Evolutionary conservation across 352 stramenopile genomes (phyloP).

Genomic region (Sclerospora graminicola): DNA sequence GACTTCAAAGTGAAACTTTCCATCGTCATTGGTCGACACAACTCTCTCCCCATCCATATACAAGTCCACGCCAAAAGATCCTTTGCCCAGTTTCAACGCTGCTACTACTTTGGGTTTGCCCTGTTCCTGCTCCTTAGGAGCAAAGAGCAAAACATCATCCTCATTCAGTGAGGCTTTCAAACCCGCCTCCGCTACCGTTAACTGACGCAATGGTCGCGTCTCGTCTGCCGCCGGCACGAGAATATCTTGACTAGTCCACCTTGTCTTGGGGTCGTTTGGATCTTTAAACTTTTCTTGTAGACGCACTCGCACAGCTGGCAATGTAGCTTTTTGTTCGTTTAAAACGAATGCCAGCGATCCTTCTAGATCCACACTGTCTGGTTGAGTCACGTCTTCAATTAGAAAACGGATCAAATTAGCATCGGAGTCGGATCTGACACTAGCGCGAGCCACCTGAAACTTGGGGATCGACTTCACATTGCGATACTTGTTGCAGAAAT

Average conservation of each 20-base stretch:
- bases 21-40: constrained; percentile 50
- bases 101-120: constrained; percentile 24
- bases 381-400: constrained; percentile 20
- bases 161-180: constrained; percentile 17
- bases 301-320: constrained; percentile 52
- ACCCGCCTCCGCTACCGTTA: constrained; percentile 25
- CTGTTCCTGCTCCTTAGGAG: constrained; percentile 4
- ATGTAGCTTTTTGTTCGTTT: constrained; percentile 11
- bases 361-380: constrained; percentile 18
- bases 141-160: constrained; percentile 29
- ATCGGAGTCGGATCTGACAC: constrained; percentile 16
- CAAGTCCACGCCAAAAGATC: constrained; percentile 53
- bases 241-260: constrained; percentile 48
- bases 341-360: constrained; percentile 50
- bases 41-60: constrained; percentile 54
- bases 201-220: constrained; percentile 23
- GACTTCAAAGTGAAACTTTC: constrained; percentile 66
- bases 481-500: constrained; percentile 90
- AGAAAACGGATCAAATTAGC: constrained; percentile 35
- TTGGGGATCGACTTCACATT: constrained; percentile 16
- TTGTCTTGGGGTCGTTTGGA: constrained; percentile 35
- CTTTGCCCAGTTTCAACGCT: constrained; percentile 27
- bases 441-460: constrained; percentile 27
- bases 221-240: constrained; percentile 23
- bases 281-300: constrained; percentile 45